Evolutionary conservation across 805 yeast species (phyloP), one percentile per base, ranked within the genome.

Genomic region (Komagataella phaffii): DNA sequence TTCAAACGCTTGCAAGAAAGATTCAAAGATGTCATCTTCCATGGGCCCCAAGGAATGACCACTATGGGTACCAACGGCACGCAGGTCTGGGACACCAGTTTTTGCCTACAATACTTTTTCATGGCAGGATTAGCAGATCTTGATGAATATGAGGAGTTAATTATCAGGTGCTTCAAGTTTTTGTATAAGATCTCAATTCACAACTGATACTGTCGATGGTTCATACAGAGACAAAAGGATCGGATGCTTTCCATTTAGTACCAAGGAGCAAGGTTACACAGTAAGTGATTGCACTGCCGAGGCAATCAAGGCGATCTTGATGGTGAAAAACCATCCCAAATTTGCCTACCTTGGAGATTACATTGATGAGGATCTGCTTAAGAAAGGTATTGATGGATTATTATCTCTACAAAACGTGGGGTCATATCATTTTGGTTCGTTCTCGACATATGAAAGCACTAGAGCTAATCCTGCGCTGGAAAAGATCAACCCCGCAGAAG

Each of bases 231-330:
- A 93, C 62, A 76, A 74, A 53, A 71, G 98, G 50, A 73, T 70
- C 46, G 99, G 99, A 17, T 95, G 88, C 1, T 93, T 96, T 95
- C 97, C 97, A 0, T 93, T 91, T 64, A 86, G 96, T 50, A 93
- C 98, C 0, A 89, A 90, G 59, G 83, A 84, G 3, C 99, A 93
- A 68, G 99, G 99, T 0, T 93, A 91, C 61, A 85, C 96, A 0
- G 99, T 93, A 2, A 81, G 95, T 58, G 99, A 93, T 64, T 91
- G 98, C 67, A 91, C 99, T 0, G 96, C 97, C 0, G 99, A 91
- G 64, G 87, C 97, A 0, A 70, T 90, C 56, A 93, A 93, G 63
- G 96, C 98, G 0, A 85, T 91, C 5, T 74, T 91, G 8, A 90
- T 91, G 97, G 95, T 90, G 2, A 81, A 80, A 62, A 79, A 84